Evolutionary conservation across 2,329 filamentous ascomycete species (phyloP).

Genomic region (Magnaporthales sp.): DNA sequence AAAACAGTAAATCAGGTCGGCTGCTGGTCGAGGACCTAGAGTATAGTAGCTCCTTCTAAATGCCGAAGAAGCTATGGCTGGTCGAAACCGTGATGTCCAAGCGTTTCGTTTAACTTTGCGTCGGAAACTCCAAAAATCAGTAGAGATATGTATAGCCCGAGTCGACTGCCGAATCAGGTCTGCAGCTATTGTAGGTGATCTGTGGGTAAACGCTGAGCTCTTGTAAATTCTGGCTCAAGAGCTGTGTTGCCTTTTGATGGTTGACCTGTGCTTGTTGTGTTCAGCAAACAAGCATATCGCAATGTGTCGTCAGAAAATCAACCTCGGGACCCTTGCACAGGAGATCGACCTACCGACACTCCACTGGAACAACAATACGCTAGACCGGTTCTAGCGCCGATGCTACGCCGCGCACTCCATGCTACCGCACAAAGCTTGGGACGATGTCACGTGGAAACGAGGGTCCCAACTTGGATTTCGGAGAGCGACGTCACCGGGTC

Average conservation of each 20-base stretch:
- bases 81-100: not conserved
- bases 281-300: not conserved
- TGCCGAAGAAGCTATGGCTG: not conserved
- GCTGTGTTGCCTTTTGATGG: no score
- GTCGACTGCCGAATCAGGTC: not conserved
- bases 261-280: not conserved
- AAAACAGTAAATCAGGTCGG: not conserved
- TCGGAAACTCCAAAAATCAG: not conserved
- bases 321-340: not conserved
- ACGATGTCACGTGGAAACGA: not conserved
- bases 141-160: not conserved
- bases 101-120: not conserved
- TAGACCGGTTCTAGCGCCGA: not conserved
- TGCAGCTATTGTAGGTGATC: not conserved
- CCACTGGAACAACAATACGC: not conserved
- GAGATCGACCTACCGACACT: not conserved
- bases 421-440: not conserved
- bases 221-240: not conserved
- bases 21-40: not conserved
- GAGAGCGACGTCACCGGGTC: not conserved
- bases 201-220: not conserved
- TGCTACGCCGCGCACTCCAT: not conserved
- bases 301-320: slow-evolving; percentile 1
- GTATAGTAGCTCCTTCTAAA: not conserved
- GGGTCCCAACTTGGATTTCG: not conserved